Conservation (phyloP, 2,329 filamentous ascomycete genomes). For the Lithohypha guttulata region DNA sequence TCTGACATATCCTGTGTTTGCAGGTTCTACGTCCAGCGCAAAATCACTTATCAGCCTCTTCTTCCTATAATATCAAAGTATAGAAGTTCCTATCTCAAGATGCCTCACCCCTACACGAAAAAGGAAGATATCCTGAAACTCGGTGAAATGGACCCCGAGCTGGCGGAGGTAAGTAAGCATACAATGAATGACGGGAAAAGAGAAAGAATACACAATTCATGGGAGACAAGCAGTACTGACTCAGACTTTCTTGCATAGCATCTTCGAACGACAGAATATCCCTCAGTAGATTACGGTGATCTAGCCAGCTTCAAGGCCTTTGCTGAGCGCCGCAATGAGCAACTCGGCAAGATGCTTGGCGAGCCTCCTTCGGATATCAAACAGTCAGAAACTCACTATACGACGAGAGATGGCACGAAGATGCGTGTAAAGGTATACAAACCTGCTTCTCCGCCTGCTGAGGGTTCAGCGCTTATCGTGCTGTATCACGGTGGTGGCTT, state of each 20-base stretch:
- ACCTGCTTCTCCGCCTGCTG: slow-evolving; percentile 10
- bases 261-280: slow-evolving; percentile 17
- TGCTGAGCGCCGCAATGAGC: slow-evolving; percentile 15
- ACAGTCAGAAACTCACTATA: slow-evolving; percentile 19
- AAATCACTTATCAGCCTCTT: no score
- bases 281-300: slow-evolving; percentile 14
- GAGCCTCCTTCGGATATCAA: slow-evolving; percentile 16
- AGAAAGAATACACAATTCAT: no score
- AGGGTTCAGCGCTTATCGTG: slow-evolving; percentile 11
- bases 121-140: slow-evolving; percentile 23
- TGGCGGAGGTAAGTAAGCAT: slow-evolving; percentile 23
- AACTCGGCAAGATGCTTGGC: slow-evolving; percentile 11
- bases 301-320: slow-evolving; percentile 15
- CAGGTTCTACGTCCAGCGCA: no score
- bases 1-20: no score
- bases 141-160: slow-evolving; percentile 24
- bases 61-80: no score
- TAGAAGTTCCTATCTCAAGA: no score
- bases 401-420: slow-evolving; percentile 20
- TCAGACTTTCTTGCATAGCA: slow-evolving; percentile 11
- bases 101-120: slow-evolving; percentile 3
- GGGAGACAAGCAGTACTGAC: not conserved
- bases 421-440: slow-evolving; percentile 21
- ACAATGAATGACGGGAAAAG: no score
- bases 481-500: slow-evolving; percentile 24